Evolutionary conservation across 441 rosid genomes (phyloP), one percentile per base, ranked within the genome.

Genomic region (Hura crepitans): DNA sequence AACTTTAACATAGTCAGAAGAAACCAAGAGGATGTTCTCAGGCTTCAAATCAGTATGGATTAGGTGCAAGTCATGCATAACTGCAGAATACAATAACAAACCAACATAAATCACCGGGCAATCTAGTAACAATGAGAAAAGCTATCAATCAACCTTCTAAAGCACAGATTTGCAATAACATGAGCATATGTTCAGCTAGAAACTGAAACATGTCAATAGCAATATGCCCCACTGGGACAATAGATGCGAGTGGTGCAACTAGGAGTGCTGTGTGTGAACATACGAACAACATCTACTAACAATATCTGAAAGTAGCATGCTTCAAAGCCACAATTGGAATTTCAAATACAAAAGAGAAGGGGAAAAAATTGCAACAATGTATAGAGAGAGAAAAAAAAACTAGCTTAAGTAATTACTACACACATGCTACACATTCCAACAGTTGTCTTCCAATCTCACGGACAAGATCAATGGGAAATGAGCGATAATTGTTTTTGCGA

Each of bases 381-480:
- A 83, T 42, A 53, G 56, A 78, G 72, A 82, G 79, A n/a, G n/a
- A n/a, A n/a, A n/a, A n/a, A n/a, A n/a, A 73, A 74, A 83, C 76
- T 77, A 80, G 88, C 88, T 84, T 63, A 70, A 60, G 78, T 73
- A 62, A 78, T 83, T 85, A 81, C 86, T 89, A 91, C 95, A 91
- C 96, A 90, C 96, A 91, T 91, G 97, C 93, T 87, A 91, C 79
- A 91, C 96, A 91, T 83, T 91, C 93, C 96, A 91, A 91, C 81
- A 91, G 97, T 91, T 91, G 97, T 89, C 93, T 81, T 78, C 95
- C 94, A 87, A 91, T 91, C 95, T 91, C 97, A 78, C 97, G 91
- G 82, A 91, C 93, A 79, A 86, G 95, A 81, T 89, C 97, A 89
- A 91, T 85, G 90, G 95, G 93, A 91, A 91, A 89, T 76, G 91